A percentile compares a stretch with the other conserved stretches of the same genome.
Evolutionary conservation across 805 yeast species (phyloP).

Genomic region (Candida vaughaniae): DNA sequence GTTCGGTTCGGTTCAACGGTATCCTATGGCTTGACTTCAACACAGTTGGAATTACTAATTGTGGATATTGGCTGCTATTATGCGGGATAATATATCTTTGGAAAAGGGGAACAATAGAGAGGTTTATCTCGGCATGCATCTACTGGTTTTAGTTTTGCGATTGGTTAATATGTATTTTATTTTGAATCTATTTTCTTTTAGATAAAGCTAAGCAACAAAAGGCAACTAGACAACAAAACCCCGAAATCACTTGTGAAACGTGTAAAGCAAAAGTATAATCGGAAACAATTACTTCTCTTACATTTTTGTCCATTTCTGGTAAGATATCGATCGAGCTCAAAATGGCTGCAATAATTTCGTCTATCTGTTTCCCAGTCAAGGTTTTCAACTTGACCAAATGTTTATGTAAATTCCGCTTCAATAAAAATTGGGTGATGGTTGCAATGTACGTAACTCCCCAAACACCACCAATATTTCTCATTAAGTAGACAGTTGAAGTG

Average conservation of each 20-base stretch:
- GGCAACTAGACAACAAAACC: constrained; percentile 17
- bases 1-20: too few relatives aligned
- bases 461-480: constrained; percentile 40
- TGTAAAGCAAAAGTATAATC: constrained; percentile 26
- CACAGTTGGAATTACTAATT: too few relatives aligned
- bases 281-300: constrained; percentile 17
- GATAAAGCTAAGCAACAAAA: too few relatives aligned
- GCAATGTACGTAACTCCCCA: constrained; percentile 38
- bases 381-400: constrained; percentile 15
- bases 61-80: too few relatives aligned
- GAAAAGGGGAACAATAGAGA: too few relatives aligned
- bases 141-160: too few relatives aligned
- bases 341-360: constrained; percentile 17
- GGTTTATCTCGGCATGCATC: too few relatives aligned
- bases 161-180: too few relatives aligned
- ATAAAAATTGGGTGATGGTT: constrained; percentile 18
- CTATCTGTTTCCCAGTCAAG: constrained; percentile 14
- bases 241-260: constrained; percentile 22
- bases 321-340: constrained; percentile 22
- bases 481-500: constrained; percentile 37
- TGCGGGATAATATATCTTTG: too few relatives aligned
- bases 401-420: constrained; percentile 12
- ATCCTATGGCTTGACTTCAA: too few relatives aligned
- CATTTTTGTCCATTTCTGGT: constrained; percentile 13
- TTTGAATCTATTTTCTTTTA: too few relatives aligned